Percentiles rank a stretch among this genome's conserved stretches.
phyloP scores from a whole-genome alignment of 495 filamentous ascomycete genomes.

The Hypoxylon crocopeplum region DNA sequence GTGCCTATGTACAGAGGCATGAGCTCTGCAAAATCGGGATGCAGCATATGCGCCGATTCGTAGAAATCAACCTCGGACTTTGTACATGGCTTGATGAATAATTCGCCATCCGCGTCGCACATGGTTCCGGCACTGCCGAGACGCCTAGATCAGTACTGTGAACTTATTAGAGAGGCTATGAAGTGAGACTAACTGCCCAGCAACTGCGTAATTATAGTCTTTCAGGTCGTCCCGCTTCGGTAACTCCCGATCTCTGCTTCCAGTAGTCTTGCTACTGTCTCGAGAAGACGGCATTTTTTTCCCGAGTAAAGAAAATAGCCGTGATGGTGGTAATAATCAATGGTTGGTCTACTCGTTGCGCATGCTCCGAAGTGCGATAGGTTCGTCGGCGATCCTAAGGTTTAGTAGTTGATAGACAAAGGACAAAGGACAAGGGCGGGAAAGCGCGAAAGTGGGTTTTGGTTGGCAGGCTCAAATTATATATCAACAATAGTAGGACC shows the following conservation, averaged over 20 bases:
- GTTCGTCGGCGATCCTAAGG: not conserved
- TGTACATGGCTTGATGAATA: conserved; percentile 96
- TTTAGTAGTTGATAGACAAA: conserved; percentile 9
- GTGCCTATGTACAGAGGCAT: conserved; percentile 89
- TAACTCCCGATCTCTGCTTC: conserved; percentile 38
- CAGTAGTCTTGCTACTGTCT: conserved; percentile 28
- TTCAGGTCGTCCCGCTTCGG: conserved; percentile 64
- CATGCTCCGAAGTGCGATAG: conserved; percentile 10
- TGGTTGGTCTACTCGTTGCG: conserved; percentile 10
- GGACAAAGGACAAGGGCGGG: conserved; percentile 13
- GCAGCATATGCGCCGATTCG: conserved; percentile 69
- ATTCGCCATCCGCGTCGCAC: conserved; percentile 79
- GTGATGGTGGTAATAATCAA: conserved; percentile 6
- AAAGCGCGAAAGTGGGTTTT: conserved; percentile 25
- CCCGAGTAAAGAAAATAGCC: conserved; percentile 1
- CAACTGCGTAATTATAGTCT: conserved; percentile 81
- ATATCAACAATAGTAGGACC: too few relatives aligned
- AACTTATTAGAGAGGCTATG: not conserved
- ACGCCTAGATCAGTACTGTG: conserved; percentile 17
- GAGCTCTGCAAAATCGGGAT: conserved; percentile 74
- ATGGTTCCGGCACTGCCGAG: conserved; percentile 82
- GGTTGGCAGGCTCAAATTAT: too few relatives aligned
- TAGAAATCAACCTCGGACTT: conserved; percentile 89
- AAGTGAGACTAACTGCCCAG: conserved; percentile 82
- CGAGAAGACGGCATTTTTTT: conserved; percentile 40